Evolutionary conservation across 805 yeast species (phyloP).

Genomic region (Pichia nakasei): DNA sequence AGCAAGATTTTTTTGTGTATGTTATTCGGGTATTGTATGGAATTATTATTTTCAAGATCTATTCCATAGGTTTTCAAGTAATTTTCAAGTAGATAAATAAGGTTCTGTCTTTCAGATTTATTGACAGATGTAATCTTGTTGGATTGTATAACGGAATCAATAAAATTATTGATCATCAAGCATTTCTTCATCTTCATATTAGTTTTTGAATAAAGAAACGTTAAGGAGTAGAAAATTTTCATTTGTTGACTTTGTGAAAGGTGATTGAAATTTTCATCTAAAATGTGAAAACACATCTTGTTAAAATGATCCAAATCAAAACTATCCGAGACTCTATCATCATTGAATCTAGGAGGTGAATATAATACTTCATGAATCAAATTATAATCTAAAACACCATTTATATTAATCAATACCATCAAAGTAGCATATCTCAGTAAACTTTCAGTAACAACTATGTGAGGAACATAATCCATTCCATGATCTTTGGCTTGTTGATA

Average conservation of each 20-base stretch:
- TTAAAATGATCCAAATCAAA: constrained; percentile 35
- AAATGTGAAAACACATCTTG: constrained; percentile 37
- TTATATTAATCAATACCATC: constrained; percentile 42
- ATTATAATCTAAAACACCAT: constrained; percentile 37
- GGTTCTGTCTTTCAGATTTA: constrained; percentile 8
- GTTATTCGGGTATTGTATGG: constrained; percentile 5
- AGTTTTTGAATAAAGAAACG: constrained; percentile 52
- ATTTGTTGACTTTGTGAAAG: constrained; percentile 47
- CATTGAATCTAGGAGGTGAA: constrained; percentile 19
- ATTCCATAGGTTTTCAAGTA: constrained; percentile 50
- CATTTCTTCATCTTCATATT: constrained; percentile 60
- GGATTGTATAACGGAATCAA: constrained; percentile 34
- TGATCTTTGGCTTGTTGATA: constrained; percentile 46
- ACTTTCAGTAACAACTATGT: constrained; percentile 65
- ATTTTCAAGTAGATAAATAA: constrained; percentile 31
- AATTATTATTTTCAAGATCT: not conserved
- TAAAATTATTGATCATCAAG: constrained; percentile 56
- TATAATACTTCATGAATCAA: constrained; percentile 39
- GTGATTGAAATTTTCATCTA: constrained; percentile 35
- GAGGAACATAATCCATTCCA: constrained; percentile 74
- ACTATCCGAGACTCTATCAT: constrained; percentile 4
- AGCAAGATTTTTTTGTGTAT: constrained; percentile 34
- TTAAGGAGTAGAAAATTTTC: constrained; percentile 55
- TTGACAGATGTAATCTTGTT: constrained; percentile 8
- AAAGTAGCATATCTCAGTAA: constrained; percentile 55